Evolutionary conservation across 768 basidiomycete species (phyloP).

Genomic region (Mycena belliarum): DNA sequence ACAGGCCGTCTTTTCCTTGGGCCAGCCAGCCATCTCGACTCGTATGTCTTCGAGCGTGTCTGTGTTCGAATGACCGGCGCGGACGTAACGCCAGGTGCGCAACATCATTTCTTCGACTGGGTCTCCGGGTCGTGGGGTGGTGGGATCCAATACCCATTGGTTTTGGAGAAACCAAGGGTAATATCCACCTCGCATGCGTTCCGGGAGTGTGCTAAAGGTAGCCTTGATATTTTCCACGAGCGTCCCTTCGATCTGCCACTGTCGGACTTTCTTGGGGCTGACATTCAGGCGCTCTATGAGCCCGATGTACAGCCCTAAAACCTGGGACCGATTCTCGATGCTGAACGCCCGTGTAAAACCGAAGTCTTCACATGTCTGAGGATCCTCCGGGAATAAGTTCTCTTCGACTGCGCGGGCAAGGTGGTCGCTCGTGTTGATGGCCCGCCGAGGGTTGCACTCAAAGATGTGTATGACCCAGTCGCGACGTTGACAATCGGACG

Average conservation of each 20-base stretch:
- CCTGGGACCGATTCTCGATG: conserved; percentile 8
- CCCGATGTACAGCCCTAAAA: conserved; percentile 28
- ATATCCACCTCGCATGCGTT: conserved; percentile 21
- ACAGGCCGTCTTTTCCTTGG: not conserved
- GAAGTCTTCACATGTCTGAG: conserved; percentile 28
- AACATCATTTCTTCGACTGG: conserved; percentile 1
- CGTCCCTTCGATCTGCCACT: conserved; percentile 27
- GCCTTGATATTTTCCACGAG: conserved; percentile 28
- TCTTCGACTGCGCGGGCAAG: conserved; percentile 23
- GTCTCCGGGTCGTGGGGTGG: not conserved
- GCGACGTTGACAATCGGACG: conserved; percentile 28
- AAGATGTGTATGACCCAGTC: conserved; percentile 36
- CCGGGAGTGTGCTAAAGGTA: conserved; percentile 8
- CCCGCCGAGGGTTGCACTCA: conserved; percentile 26
- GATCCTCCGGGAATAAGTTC: conserved; percentile 25
- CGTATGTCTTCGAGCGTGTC: not conserved
- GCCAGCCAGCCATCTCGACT: conserved; percentile 7
- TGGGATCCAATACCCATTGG: conserved; percentile 23
- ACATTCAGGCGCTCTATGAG: conserved; percentile 21
- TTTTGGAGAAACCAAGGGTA: conserved; percentile 33
- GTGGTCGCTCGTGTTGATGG: conserved; percentile 26
- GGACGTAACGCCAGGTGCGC: not conserved
- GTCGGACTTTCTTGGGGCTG: conserved; percentile 23
- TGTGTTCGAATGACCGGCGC: not conserved
- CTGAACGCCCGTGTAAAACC: conserved; percentile 25